Percentiles rank a stretch among this genome's conserved stretches.
Evolutionary conservation across 2,329 filamentous ascomycete genomes (phyloP).

Genomic region (Phaeosphaeriaceae sp.): DNA sequence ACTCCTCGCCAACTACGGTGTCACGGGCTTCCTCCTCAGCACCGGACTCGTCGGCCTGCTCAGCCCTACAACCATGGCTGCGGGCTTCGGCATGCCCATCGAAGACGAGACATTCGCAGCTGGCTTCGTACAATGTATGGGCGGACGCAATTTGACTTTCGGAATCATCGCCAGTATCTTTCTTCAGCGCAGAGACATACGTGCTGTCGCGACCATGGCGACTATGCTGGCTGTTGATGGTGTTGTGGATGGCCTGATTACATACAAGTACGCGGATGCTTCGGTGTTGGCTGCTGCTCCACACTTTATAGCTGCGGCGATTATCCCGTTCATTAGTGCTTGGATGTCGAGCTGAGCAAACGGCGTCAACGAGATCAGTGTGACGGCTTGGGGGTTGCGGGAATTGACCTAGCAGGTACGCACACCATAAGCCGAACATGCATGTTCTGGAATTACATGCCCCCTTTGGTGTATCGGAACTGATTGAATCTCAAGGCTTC

Average conservation of each 20-base stretch:
- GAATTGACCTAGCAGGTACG: not conserved
- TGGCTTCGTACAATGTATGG: constrained; percentile 26
- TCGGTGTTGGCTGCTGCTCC: constrained; percentile 7
- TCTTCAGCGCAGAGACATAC: constrained; percentile 7
- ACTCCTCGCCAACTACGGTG: constrained; percentile 17
- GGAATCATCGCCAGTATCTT: constrained; percentile 18
- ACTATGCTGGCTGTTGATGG: constrained; percentile 19
- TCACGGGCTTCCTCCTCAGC: constrained; percentile 16
- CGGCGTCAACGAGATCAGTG: not conserved
- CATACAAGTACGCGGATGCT: constrained; percentile 14
- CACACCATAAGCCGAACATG: not conserved
- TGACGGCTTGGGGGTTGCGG: not conserved
- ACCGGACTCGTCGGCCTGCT: constrained; percentile 17
- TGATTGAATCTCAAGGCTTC: not conserved
- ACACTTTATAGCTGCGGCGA: constrained; percentile 19
- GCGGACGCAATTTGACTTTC: constrained; percentile 21
- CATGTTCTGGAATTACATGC: not conserved
- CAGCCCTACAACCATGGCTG: constrained; percentile 17
- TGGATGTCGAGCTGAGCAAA: constrained; percentile 16
- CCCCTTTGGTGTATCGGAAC: not conserved
- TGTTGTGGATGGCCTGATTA: constrained; percentile 16
- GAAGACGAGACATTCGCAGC: constrained; percentile 16
- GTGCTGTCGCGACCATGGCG: constrained; percentile 17
- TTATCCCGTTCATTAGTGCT: constrained; percentile 15
- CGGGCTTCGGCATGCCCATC: constrained; percentile 20